phyloP scores from a whole-genome alignment of 1,284 basidiomycete genomes.

The Anthracocystis panici-leucophaei region DNA sequence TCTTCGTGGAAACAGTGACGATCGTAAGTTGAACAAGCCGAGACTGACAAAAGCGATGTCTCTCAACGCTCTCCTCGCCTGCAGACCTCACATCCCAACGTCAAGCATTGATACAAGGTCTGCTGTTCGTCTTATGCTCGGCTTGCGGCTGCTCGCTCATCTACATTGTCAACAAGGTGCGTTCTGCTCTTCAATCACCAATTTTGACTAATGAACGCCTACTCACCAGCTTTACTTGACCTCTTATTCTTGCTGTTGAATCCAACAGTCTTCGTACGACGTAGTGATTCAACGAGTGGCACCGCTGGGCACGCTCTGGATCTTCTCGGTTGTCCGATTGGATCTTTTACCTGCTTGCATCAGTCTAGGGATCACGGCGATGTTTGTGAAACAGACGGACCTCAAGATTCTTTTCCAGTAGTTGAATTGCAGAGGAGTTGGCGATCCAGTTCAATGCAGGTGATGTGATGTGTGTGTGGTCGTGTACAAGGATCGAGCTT shows the following conservation, averaged over 20 bases:
- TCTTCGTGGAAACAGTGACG: not conserved
- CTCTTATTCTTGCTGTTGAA: not conserved
- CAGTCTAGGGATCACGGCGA: slow-evolving; percentile 60
- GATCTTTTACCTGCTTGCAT: slow-evolving; percentile 62
- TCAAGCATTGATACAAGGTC: slow-evolving; percentile 42
- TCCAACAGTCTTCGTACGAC: slow-evolving; percentile 57
- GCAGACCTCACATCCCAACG: slow-evolving; percentile 48
- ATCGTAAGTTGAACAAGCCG: not conserved
- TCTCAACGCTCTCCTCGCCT: not conserved
- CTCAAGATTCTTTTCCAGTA: slow-evolving; percentile 45
- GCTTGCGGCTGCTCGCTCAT: slow-evolving; percentile 54
- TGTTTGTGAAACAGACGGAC: slow-evolving; percentile 37
- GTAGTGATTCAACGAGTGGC: slow-evolving; percentile 66
- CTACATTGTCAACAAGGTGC: slow-evolving; percentile 63
- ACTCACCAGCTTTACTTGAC: not conserved
- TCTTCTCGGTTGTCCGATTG: slow-evolving; percentile 67
- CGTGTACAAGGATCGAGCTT: not conserved
- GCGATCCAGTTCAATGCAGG: not conserved
- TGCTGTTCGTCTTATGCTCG: slow-evolving; percentile 46
- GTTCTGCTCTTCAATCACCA: slow-evolving; percentile 4
- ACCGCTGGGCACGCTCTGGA: slow-evolving; percentile 69
- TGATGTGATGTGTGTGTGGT: not conserved
- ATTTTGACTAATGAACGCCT: no score
- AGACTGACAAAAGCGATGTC: not conserved
- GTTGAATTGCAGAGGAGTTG: not conserved